phyloP scores from a whole-genome alignment of 2,329 filamentous ascomycete genomes.

The Emergomyces pasteurianus region DNA sequence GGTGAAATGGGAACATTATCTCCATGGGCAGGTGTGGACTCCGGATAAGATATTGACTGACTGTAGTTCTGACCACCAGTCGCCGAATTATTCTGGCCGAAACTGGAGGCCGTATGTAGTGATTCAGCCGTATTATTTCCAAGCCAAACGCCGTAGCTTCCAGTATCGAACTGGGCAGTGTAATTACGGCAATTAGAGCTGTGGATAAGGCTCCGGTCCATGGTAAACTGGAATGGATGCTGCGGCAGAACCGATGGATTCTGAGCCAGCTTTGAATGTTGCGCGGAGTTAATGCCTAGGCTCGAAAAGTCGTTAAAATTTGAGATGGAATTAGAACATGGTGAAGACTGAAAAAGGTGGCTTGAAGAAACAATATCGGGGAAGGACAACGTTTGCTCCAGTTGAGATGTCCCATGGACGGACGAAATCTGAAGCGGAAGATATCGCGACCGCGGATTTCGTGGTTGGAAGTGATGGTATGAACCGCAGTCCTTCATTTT shows the following conservation, averaged over 20 bases:
- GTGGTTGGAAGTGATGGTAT: not conserved
- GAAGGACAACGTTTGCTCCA: not conserved
- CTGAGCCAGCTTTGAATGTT: not conserved
- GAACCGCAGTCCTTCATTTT: conserved; percentile 3
- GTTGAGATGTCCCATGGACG: conserved; percentile 1
- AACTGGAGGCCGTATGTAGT: not conserved
- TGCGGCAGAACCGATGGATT: not conserved
- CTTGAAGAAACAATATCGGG: not conserved
- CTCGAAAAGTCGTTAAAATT: not conserved
- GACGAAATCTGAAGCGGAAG: not conserved
- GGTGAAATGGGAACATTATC: not conserved
- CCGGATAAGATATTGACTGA: not conserved
- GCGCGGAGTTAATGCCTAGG: not conserved
- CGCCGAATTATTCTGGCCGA: not conserved
- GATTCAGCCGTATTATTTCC: not conserved
- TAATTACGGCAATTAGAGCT: not conserved
- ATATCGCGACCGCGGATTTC: not conserved
- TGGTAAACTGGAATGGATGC: not conserved
- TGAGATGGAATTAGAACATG: not conserved
- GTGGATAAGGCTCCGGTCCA: not conserved
- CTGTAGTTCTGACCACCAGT: not conserved
- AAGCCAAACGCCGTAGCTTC: not conserved
- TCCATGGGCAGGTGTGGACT: not conserved
- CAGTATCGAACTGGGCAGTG: not conserved
- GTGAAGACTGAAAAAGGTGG: not conserved